Base-by-base conservation (phyloP, 495 filamentous ascomycete species). In the Penicillium psychrofluorescens region DNA sequence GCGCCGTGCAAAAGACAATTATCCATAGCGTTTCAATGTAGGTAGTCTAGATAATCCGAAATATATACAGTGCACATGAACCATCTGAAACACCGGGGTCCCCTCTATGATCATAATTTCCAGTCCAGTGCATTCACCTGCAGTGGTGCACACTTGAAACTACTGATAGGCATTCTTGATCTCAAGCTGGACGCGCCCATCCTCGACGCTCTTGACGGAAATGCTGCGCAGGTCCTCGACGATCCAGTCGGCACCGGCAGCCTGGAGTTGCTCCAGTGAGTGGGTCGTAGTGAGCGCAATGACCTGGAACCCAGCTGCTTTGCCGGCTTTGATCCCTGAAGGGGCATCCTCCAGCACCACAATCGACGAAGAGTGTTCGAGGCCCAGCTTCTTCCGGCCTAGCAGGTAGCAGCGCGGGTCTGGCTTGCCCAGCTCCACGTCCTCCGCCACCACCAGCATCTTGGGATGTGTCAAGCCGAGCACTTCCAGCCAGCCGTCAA, bases 291-390 rank as follows among this genome's bases (percentile, higher is more conserved):
- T 81, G 29, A 98, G 62, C n/a, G 82, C 90, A 35, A 95, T 65
- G 5, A 98, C 92, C 58, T 80, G 81, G 67, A 88, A 97, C 2
- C 88, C 88, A 2, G 92, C 91, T 1, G 81, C 86, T 65, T 92
- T 95, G 15, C 92, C 91, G 13, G 90, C 83, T 39, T 65, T 68
- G 48, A 96, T 90, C 3, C 92, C 92, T n/a, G 90, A 89, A 0
- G 92, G 91, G 38, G 86, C 84, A 64, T 98, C 92, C 62, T 98
- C 92, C 7, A 98, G 64, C 30, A 98, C 91, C 12, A 96, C 67
- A 13, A 92, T 68, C 11, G 74, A 63, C 10, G 61, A 62, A 1
- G 72, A 67, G n/a, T 71, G 58, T 31, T 58, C 55, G 15, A 92
- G 61, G 0, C 70, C 76, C 11, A 95, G 71, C 46, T 72, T 74